These are phyloP conservation scores for Claviceps monticola DNA, from an alignment of 2,329 filamentous ascomycete species.

Conservation along the genomic window DNA sequence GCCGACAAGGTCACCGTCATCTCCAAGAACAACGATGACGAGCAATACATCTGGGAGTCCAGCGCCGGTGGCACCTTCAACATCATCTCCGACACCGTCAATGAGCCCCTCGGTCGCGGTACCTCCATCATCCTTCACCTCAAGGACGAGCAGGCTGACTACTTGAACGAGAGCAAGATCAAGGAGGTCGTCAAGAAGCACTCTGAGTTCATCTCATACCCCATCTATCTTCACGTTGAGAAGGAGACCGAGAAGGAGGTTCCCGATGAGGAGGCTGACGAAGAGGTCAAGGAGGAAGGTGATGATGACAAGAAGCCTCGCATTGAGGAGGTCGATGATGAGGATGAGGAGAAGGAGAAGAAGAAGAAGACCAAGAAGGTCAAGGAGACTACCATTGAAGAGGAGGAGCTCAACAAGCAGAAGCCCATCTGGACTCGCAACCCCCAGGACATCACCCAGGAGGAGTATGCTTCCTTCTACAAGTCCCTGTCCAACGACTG, in stretches of 20 bases:
- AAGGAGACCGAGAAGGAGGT: constrained; percentile 99
- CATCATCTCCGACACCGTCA: constrained; percentile 79
- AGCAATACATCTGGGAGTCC: constrained; percentile 99
- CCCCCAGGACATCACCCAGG: constrained; percentile 82
- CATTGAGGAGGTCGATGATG: constrained; percentile 82
- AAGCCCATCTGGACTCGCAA: constrained; percentile 99
- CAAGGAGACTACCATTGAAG: constrained; percentile 97
- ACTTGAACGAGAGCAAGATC: constrained; percentile 96
- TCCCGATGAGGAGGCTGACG: constrained; percentile 82
- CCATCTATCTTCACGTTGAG: constrained; percentile 98
- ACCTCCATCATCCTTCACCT: constrained; percentile 97
- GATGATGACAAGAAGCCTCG: constrained; percentile 89
- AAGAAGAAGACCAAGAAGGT: constrained; percentile 98
- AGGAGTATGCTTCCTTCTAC: constrained; percentile 99
- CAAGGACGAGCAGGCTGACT: constrained; percentile 98
- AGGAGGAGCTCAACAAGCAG: constrained; percentile 99
- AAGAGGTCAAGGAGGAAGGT: constrained; percentile 49
- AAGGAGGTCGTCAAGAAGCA: constrained; percentile 99
- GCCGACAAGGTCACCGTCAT: constrained; percentile 90
- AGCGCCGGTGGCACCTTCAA: constrained; percentile 94
- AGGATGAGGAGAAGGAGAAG: constrained; percentile 78
- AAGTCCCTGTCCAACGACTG: constrained; percentile 99
- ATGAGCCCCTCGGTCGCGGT: constrained; percentile 81
- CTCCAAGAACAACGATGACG: constrained; percentile 99
- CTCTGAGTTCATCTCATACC: constrained; percentile 99